phyloP scores from a whole-genome alignment of 345 rosid species.

The Pugionium cornutum region DNA sequence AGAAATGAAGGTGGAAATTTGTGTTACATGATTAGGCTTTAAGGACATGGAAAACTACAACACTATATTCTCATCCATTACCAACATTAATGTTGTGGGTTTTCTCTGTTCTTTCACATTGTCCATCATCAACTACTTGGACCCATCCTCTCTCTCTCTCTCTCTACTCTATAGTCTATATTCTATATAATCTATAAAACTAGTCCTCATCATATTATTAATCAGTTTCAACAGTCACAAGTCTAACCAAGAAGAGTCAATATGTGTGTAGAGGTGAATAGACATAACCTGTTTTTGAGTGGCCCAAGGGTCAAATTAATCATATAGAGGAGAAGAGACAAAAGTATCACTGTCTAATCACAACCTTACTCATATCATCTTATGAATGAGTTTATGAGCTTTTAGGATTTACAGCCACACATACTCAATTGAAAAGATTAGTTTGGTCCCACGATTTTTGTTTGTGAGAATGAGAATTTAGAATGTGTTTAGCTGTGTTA shows the following conservation, averaged over 20 bases:
- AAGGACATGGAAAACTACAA: constrained; percentile 41
- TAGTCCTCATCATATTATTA: constrained; percentile 18
- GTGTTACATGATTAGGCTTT: constrained; percentile 24
- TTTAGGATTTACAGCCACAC: background rate
- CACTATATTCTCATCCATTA: constrained; percentile 30
- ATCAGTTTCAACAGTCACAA: constrained; percentile 34
- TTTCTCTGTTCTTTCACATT: constrained; percentile 41
- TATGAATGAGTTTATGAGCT: background rate
- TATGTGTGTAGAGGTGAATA: constrained; percentile 11
- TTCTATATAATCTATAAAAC: constrained; percentile 20
- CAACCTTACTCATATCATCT: background rate
- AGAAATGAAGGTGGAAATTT: constrained; percentile 36
- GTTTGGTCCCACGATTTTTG: background rate
- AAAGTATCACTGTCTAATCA: background rate
- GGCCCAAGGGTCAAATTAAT: constrained; percentile 7
- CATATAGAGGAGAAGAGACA: background rate
- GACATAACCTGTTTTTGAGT: constrained; percentile 1
- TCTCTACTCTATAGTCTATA: background rate
- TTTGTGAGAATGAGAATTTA: background rate
- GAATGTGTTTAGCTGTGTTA: background rate
- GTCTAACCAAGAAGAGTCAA: constrained; percentile 10
- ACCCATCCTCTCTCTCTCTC: constrained; percentile 26
- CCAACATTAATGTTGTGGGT: constrained; percentile 39
- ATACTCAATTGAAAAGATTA: background rate
- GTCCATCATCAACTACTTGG: constrained; percentile 36